Evolutionary conservation across 2,329 filamentous ascomycete species (phyloP), one percentile per base, ranked within the genome.

Genomic region (Fusarium gaditjirri): DNA sequence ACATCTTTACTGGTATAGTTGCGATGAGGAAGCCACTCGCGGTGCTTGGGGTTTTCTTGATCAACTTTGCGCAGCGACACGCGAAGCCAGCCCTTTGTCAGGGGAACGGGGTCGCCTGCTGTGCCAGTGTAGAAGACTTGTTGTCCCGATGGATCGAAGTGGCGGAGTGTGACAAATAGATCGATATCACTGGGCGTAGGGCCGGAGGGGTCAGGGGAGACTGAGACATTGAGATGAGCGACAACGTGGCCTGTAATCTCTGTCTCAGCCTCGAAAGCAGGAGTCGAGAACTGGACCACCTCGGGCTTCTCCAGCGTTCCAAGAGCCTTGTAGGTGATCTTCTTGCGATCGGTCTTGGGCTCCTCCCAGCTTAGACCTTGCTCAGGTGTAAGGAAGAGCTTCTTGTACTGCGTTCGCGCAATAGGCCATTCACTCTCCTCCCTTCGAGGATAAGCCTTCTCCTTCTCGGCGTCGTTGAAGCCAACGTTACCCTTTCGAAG

Each of bases 191-290:
- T 81, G 0, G 80, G 77, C 3, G 76, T 80, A 3, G 73, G 72
- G 0, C 73, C 76, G 1, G 33, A 82, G 78, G 78, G 87, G 78
- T 83, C 89, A 71, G 90, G 81, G 0, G 87, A 90, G 6, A 91
- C 80, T 0, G 90, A 92, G 1, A 92, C 87, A 66, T 90, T 89
- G 8, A 94, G 82, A 70, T 89, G 90, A 0, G 90, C 90, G 0
- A 88, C 83, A 33, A 92, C 82, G 75, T 93, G 90, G 0, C 92
- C 92, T 0, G 92, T 93, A 59, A 94, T 88, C 75, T 93, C 92
- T 0, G 87, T 91, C 74, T 93, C 90, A 11, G 82, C 67, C n/a
- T 86, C 83, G 63, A 93, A 92, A 0, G 88, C 81, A 0, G 83
- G 62, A 0, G 88, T 91, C 2, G 81, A 83, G 77, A 93, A 93